Base-by-base conservation (phyloP, 1,284 basidiomycete species). In the Prillingera fragicola region DNA sequence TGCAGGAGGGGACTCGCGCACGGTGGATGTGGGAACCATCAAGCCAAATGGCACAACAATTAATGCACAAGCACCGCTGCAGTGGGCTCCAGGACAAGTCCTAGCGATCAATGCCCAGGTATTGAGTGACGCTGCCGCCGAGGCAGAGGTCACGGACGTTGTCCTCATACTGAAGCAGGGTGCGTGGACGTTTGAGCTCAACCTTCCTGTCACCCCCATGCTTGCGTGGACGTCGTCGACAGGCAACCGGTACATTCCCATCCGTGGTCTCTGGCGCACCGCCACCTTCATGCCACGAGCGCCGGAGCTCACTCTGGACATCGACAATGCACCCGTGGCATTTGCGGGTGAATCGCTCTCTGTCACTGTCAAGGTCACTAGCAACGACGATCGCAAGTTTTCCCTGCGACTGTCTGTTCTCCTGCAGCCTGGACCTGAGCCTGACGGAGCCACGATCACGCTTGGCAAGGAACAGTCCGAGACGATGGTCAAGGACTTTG, bases 271-370 rank as follows among this genome's bases (percentile, higher is more conserved):
- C 13, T 18, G 36, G 38, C 4, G 40, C 5, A 14, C 22, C 19
- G 25, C 50, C 21, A 87, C 85, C 17, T 77, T 91, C 41, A 77
- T 74, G 31, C 75, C 82, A 51, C 78, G 78, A 19, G 76, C 81
- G 0, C 84, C 87, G 54, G 70, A 67, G 0, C 56, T 91, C 1
- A 53, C 71, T 5, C 67, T 87, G 5, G 70, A 73, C 1, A 58
- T 88, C 29, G 65, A 72, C 2, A 81, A 88, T 52, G 66, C 76
- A 1, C 66, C 75, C 0, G 81, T 83, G 0, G 86, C 86, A 0
- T 87, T 83, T 64, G 67, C 90, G 19, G 81, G 83, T 47, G 89
- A 92, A 63, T 74, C 78, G 28, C 84, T 84, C 57, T 80, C 83
- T 0, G 80, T 92, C 50, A 62, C 64, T 14, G 73, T 92, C 28